A percentile compares a stretch with the other conserved stretches of the same genome.
These are phyloP conservation scores for Stachybotrys elegans DNA, from an alignment of 2,329 filamentous ascomycete genomes.

Conservation along the genomic window DNA sequence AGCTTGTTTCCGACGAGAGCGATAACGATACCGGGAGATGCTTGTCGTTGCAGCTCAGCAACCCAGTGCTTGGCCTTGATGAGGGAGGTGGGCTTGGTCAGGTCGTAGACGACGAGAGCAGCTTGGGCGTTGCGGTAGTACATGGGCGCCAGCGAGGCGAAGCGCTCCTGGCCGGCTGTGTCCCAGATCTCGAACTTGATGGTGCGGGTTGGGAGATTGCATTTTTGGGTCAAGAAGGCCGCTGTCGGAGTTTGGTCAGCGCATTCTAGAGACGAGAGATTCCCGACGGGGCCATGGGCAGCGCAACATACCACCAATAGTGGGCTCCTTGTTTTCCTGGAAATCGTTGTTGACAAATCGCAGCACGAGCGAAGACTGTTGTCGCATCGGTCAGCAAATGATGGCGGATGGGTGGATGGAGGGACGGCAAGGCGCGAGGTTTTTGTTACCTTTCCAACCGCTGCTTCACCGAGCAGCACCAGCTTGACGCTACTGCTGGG, in stretches of 20 bases:
- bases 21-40: conserved; percentile 93
- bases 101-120: conserved; percentile 95
- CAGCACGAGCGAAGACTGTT: conserved; percentile 94
- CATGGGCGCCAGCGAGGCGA: conserved; percentile 94
- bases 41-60: conserved; percentile 92
- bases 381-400: conserved; percentile 16
- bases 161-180: conserved; percentile 95
- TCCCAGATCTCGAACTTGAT: conserved; percentile 98
- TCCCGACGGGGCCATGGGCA: conserved; percentile 9
- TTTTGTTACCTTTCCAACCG: conserved; percentile 83
- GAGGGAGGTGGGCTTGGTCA: conserved; percentile 92
- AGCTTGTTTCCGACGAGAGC: conserved; percentile 96
- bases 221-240: conserved; percentile 98
- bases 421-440: too few species aligned
- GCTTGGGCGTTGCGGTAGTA: conserved; percentile 99
- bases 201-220: conserved; percentile 86
- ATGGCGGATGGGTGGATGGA: neutral
- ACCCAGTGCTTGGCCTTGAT: conserved; percentile 99
- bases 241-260: conserved; percentile 46
- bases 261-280: conserved; percentile 1
- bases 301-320: conserved; percentile 76
- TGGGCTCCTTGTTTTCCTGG: conserved; percentile 99
- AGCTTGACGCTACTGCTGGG: conserved; percentile 99
- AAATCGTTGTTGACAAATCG: conserved; percentile 99
- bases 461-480: conserved; percentile 92